Evolutionary conservation across 352 stramenopile genomes (phyloP).

Genomic region (Phytopythium aichiense): DNA sequence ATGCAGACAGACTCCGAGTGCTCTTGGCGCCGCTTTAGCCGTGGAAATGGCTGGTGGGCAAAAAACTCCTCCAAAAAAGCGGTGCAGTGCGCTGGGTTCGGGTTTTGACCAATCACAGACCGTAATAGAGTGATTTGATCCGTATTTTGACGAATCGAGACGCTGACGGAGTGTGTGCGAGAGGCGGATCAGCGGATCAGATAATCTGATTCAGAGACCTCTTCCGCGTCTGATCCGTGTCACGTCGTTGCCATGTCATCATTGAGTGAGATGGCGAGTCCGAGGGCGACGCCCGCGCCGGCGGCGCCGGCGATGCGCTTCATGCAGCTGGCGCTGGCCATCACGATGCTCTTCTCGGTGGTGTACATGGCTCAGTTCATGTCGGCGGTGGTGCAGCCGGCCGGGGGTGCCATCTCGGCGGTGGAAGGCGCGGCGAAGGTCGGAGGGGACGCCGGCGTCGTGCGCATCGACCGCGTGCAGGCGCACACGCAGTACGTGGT

Average conservation of each 20-base stretch:
- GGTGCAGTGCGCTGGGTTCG: too few species aligned
- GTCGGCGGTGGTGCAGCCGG: constrained; percentile 25
- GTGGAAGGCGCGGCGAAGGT: constrained; percentile 14
- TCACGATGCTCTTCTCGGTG: constrained; percentile 54
- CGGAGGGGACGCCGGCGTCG: constrained; percentile 16
- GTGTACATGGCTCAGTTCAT: constrained; percentile 75
- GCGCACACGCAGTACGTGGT: constrained; percentile 60
- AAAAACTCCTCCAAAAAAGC: not conserved
- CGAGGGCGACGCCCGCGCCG: constrained; percentile 10
- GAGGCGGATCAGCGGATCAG: too few species aligned
- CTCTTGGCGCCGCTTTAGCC: not conserved
- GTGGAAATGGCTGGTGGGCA: not conserved
- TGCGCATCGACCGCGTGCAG: constrained; percentile 33
- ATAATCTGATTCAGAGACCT: too few species aligned
- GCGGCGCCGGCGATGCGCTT: constrained; percentile 50
- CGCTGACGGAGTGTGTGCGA: too few species aligned
- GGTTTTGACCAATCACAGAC: too few species aligned
- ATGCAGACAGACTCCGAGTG: too few species aligned
- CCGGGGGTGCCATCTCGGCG: constrained; percentile 14
- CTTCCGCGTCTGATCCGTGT: not conserved
- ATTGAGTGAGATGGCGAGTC: constrained; percentile 11
- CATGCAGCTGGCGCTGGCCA: constrained; percentile 61
- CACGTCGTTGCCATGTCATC: not conserved
- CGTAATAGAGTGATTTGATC: too few species aligned
- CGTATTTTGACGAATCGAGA: too few species aligned